Evolutionary conservation across 2,329 filamentous ascomycete genomes (phyloP).

Genomic region (Fusarium bulbicola): DNA sequence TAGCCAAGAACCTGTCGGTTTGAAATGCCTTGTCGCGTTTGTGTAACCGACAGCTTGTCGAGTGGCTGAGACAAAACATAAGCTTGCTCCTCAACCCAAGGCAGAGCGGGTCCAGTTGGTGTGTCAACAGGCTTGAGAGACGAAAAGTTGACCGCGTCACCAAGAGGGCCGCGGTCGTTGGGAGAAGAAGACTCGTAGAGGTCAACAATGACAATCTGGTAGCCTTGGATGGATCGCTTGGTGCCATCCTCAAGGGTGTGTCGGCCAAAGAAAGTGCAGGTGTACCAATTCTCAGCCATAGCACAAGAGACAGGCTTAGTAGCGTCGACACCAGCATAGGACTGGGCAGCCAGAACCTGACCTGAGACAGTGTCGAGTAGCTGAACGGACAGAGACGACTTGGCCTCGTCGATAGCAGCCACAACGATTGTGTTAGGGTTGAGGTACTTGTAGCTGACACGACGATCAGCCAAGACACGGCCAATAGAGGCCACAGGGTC

Average conservation of each 20-base stretch:
- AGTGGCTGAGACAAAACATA: constrained; percentile 85
- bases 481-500: constrained; percentile 96
- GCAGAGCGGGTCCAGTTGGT: constrained; percentile 66
- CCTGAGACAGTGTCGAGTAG: constrained; percentile 89
- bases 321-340: constrained; percentile 78
- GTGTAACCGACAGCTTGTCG: constrained; percentile 80
- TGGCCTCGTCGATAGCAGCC: constrained; percentile 69
- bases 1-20: constrained; percentile 83
- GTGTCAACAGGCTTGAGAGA: constrained; percentile 73
- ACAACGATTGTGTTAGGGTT: constrained; percentile 87
- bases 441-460: constrained; percentile 97
- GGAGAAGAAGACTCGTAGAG: constrained; percentile 86
- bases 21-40: constrained; percentile 92
- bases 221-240: constrained; percentile 75
- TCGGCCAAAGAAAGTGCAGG: constrained; percentile 79
- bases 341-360: constrained; percentile 75
- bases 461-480: constrained; percentile 87
- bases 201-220: constrained; percentile 86
- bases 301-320: constrained; percentile 78
- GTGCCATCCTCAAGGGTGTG: constrained; percentile 65
- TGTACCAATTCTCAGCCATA: constrained; percentile 94
- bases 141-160: constrained; percentile 76
- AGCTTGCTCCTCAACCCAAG: constrained; percentile 80
- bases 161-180: constrained; percentile 86
- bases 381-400: constrained; percentile 74